phyloP scores from a whole-genome alignment of 495 filamentous ascomycete species.

The Opeltia flavorubescens region DNA sequence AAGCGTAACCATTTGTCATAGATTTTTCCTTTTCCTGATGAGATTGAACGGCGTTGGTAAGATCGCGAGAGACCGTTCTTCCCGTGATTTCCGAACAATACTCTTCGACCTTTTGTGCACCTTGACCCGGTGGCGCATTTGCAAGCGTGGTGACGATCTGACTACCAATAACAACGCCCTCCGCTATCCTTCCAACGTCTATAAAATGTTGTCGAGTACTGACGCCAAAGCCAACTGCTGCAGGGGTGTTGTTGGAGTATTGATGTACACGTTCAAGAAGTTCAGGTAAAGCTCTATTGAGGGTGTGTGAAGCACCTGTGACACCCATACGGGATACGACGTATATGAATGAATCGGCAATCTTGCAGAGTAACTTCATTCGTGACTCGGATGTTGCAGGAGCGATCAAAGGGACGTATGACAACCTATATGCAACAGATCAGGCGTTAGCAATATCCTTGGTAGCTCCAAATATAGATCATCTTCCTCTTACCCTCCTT shows the following conservation, averaged over 20 bases:
- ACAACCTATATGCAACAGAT: constrained; percentile 42
- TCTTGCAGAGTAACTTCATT: constrained; percentile 90
- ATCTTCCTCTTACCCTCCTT: constrained; percentile 40
- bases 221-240: constrained; percentile 89
- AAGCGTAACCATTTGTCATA: constrained; percentile 28
- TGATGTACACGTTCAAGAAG: constrained; percentile 77
- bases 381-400: constrained; percentile 83
- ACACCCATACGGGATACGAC: constrained; percentile 97
- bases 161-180: constrained; percentile 95
- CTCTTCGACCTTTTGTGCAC: constrained; percentile 63
- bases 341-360: constrained; percentile 98
- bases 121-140: constrained; percentile 52
- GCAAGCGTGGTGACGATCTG: constrained; percentile 76
- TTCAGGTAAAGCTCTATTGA: constrained; percentile 67
- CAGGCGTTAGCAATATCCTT: not conserved
- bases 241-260: constrained; percentile 79
- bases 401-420: constrained; percentile 90
- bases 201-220: constrained; percentile 91
- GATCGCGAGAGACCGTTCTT: constrained; percentile 17
- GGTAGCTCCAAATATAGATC: not conserved
- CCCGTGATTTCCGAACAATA: constrained; percentile 76
- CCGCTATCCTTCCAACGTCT: constrained; percentile 65
- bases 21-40: constrained; percentile 36
- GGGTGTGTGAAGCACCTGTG: constrained; percentile 72
- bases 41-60: constrained; percentile 35